Evolutionary conservation across 139 green algal species (phyloP).

Genomic region (Chlamydomonas sp.): DNA sequence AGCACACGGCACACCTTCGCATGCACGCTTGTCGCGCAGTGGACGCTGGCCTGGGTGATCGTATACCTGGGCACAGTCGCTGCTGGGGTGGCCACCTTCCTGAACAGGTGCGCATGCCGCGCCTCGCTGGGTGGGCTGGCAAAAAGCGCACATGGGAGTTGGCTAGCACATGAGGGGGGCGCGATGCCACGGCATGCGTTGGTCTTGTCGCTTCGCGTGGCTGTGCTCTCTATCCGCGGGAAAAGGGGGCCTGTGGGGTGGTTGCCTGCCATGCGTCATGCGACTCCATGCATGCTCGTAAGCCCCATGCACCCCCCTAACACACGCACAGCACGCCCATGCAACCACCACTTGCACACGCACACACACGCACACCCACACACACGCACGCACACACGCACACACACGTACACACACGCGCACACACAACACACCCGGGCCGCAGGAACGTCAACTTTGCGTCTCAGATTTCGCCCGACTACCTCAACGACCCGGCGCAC

Average conservation of each 20-base stretch:
- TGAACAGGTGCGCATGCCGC: conserved; percentile 7
- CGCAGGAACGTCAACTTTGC: conserved; percentile 2
- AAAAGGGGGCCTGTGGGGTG: too few relatives aligned
- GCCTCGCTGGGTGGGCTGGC: background rate
- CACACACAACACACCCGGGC: background rate
- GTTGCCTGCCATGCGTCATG: too few relatives aligned
- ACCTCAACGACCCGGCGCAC: conserved; percentile 13
- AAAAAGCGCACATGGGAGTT: background rate
- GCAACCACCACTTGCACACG: background rate
- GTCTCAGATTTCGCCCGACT: background rate
- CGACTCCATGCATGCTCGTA: too few relatives aligned
- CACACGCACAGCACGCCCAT: background rate
- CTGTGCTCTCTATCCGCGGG: too few relatives aligned
- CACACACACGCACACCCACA: background rate
- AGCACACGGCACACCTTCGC: too few relatives aligned
- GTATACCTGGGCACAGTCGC: background rate
- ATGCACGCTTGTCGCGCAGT: too few relatives aligned
- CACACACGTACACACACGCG: background rate
- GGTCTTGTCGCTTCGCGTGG: background rate
- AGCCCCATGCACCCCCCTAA: too few relatives aligned
- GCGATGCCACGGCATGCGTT: background rate
- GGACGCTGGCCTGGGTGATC: background rate
- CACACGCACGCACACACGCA: background rate
- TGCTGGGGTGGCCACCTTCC: conserved; percentile 1
- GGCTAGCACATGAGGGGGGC: background rate